These are phyloP conservation scores for Alternaria sp. DNA, from an alignment of 2,329 filamentous ascomycete species.

Conservation along the genomic window DNA sequence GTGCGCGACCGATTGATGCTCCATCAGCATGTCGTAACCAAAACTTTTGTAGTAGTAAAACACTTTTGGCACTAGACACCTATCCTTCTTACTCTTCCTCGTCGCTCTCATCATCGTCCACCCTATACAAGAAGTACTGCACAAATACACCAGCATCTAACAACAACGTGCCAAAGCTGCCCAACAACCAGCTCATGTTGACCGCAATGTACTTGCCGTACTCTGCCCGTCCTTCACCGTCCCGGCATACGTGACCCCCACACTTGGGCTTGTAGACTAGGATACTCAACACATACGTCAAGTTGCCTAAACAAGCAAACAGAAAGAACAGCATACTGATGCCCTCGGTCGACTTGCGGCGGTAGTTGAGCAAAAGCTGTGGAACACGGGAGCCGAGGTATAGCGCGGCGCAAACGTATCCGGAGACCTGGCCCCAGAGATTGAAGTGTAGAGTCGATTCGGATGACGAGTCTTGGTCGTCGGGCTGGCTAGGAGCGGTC, in stretches of 20 bases:
- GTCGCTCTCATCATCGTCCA: conserved; percentile 54
- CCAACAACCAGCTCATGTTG: conserved; percentile 89
- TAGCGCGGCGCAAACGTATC: conserved; percentile 86
- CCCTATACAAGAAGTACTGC: conserved; percentile 87
- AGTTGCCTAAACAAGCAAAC: conserved; percentile 93
- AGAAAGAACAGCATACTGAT: conserved; percentile 95
- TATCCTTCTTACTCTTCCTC: conserved; percentile 35
- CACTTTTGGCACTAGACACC: background rate
- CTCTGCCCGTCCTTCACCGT: conserved; percentile 70
- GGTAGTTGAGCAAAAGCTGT: conserved; percentile 90
- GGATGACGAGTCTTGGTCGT: conserved; percentile 38
- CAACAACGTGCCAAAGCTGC: conserved; percentile 85
- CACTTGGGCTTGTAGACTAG: conserved; percentile 86
- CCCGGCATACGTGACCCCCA: conserved; percentile 60
- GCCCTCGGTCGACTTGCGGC: conserved; percentile 90
- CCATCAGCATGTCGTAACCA: background rate
- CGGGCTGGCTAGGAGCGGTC: conserved; percentile 45
- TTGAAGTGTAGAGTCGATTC: conserved; percentile 70
- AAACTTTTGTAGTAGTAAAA: background rate
- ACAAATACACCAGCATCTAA: conserved; percentile 87
- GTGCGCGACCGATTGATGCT: background rate
- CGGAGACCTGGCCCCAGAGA: conserved; percentile 85
- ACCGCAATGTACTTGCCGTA: conserved; percentile 87
- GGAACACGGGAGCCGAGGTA: conserved; percentile 91
- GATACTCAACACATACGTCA: conserved; percentile 92